Base-by-base conservation (phyloP, 495 filamentous ascomycete genomes). In the Lentithecium fluviatile region DNA sequence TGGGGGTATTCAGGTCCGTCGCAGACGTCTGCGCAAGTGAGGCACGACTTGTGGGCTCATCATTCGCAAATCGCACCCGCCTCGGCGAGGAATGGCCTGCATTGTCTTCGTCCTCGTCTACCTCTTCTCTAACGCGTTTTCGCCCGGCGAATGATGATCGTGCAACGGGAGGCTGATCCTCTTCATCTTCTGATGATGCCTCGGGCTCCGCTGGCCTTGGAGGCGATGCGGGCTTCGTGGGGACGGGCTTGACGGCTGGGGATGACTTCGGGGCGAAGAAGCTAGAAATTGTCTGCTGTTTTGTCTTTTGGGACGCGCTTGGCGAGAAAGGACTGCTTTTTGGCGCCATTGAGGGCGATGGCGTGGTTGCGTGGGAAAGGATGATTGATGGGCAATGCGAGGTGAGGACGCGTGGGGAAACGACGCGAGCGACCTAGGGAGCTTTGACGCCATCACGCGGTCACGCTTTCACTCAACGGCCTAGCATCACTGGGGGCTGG, bases 261-360 rank as follows among this genome's bases (percentile, higher is more conserved):
- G 60, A 72, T 64, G 87, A 76, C 68, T 83, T 88, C 24, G 82
- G 83, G 2, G 83, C 83, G 72, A 96, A 96, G 76, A 96, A 96
- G 71, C 82, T 92, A 0, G 90, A 91, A 50, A 96, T 86, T 5
- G 88, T 88, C 58, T 87, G 82, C 70, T 96, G 90, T 67, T 86
- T 90, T 73, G 87, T 85, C 24, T 46, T 59, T 70, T 76, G 71
- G n/a, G 67, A 64, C 21, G 69, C 68, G 11, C 60, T 62, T 2
- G 53, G 32, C 26, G 60, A 59, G 19, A 67, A 52, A 0, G 66
- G 43, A 29, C 52, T 64, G 15, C 43, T 60, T 60, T 56, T 55
- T 12, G 65, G 60, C 21, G 60, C 59, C 65, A 67, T 67, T 61
- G 63, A 13, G 32, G 49, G 29, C 29, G n/a, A 24, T 10, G 43